phyloP scores from a whole-genome alignment of 2,329 filamentous ascomycete species.

The Ascomycota sp. region DNA sequence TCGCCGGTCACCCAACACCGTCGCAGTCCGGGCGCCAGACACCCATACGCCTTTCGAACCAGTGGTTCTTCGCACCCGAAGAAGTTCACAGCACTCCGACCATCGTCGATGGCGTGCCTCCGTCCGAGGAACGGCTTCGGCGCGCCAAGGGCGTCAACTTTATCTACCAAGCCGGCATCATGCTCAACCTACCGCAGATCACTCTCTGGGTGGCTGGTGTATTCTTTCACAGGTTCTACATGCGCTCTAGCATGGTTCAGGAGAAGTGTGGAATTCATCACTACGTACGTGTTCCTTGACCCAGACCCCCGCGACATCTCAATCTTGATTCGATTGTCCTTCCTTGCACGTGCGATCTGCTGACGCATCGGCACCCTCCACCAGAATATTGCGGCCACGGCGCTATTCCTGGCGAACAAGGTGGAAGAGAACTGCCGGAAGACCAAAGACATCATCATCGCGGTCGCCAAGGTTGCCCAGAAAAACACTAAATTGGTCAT shows the following conservation, averaged over 20 bases:
- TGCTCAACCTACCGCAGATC: slow-evolving; percentile 79
- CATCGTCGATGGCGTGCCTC: slow-evolving; percentile 59
- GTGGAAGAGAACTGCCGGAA: slow-evolving; percentile 94
- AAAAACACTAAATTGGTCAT: slow-evolving; percentile 81
- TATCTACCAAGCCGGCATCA: slow-evolving; percentile 80
- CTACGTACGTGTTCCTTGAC: slow-evolving; percentile 45
- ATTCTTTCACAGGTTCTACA: slow-evolving; percentile 91
- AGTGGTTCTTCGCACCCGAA: slow-evolving; percentile 79
- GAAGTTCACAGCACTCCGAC: slow-evolving; percentile 72
- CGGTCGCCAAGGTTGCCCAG: slow-evolving; percentile 83
- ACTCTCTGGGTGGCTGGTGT: slow-evolving; percentile 83
- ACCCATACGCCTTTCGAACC: slow-evolving; percentile 23
- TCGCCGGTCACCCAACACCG: slow-evolving; percentile 22
- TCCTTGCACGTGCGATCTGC: too few species aligned
- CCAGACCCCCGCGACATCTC: not conserved
- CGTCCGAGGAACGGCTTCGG: slow-evolving; percentile 57
- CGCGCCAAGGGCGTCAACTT: slow-evolving; percentile 91
- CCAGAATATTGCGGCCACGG: slow-evolving; percentile 68
- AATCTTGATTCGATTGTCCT: too few species aligned
- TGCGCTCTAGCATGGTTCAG: slow-evolving; percentile 66
- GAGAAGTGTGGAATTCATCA: slow-evolving; percentile 67
- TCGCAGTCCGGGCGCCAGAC: slow-evolving; percentile 17
- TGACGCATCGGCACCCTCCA: slow-evolving; percentile 3
- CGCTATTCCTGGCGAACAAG: slow-evolving; percentile 87
- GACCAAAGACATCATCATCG: slow-evolving; percentile 84